These are phyloP conservation scores for Nannochloropsis salina DNA, from an alignment of 108 stramenopile genomes.

Conservation along the genomic window DNA sequence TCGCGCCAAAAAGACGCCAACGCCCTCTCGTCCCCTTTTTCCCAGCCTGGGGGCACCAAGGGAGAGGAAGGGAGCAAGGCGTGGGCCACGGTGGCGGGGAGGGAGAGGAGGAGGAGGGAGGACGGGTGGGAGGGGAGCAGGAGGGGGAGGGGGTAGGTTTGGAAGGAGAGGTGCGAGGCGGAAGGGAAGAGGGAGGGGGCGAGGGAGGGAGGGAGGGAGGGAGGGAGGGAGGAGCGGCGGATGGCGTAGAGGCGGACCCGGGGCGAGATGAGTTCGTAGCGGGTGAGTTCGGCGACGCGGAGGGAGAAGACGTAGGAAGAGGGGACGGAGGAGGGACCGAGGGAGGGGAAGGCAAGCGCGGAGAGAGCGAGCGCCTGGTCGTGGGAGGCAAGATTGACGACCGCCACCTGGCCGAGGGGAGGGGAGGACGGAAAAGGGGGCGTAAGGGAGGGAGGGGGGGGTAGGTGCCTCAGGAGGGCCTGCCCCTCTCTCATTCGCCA, in stretches of 20 bases:
- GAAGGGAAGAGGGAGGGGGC: background rate
- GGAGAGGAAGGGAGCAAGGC: background rate
- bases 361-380: background rate
- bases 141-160: constrained; percentile 14
- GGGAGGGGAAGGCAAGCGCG: background rate
- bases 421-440: too few relatives aligned
- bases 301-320: background rate
- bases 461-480: background rate
- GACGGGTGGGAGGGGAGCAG: constrained; percentile 7
- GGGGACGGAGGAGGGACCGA: background rate
- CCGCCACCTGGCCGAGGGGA: background rate
- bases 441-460: background rate
- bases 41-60: background rate
- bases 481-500: background rate
- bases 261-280: background rate
- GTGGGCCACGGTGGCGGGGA: background rate
- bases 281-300: constrained; percentile 3
- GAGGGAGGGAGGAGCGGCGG: background rate
- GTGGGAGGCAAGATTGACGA: background rate
- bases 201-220: background rate
- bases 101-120: background rate
- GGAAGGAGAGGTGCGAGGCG: background rate
- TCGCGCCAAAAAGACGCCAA: background rate
- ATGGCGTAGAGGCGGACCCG: constrained; percentile 17
- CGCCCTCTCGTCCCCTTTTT: background rate